phyloP scores from a whole-genome alignment of 2,329 filamentous ascomycete genomes.

The Cordyceps fumosorosea region DNA sequence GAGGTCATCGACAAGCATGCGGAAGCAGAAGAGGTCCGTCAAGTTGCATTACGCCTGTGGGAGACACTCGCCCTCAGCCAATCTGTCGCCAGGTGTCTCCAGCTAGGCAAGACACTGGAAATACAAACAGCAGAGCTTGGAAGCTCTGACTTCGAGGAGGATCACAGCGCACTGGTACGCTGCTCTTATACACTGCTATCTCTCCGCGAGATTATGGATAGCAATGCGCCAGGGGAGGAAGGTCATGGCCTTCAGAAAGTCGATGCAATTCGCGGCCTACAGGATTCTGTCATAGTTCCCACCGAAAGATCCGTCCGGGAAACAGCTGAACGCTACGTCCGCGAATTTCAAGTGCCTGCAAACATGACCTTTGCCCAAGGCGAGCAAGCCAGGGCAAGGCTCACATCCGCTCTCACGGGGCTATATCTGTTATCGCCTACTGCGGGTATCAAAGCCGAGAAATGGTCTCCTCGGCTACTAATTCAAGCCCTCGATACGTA shows the following conservation, averaged over 20 bases:
- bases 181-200: conserved; percentile 74
- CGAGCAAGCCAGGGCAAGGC: conserved; percentile 69
- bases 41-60: conserved; percentile 72
- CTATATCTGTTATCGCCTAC: conserved; percentile 77
- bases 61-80: conserved; percentile 72
- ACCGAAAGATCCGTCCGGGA: conserved; percentile 68
- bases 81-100: conserved; percentile 70
- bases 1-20: conserved; percentile 83
- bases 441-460: conserved; percentile 43
- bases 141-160: conserved; percentile 49
- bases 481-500: conserved; percentile 74
- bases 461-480: conserved; percentile 62
- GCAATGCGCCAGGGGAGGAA: conserved; percentile 63
- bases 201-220: conserved; percentile 65
- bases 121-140: conserved; percentile 67
- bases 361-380: conserved; percentile 54
- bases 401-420: conserved; percentile 66
- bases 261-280: conserved; percentile 63
- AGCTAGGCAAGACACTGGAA: conserved; percentile 79
- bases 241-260: conserved; percentile 70
- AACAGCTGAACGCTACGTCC: conserved; percentile 69
- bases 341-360: conserved; percentile 68
- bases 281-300: conserved; percentile 61
- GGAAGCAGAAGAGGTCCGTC: conserved; percentile 73
- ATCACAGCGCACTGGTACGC: conserved; percentile 72